Conservation (phyloP, 2,329 filamentous ascomycete genomes). For the Paracorniculantispora psalliotae region DNA sequence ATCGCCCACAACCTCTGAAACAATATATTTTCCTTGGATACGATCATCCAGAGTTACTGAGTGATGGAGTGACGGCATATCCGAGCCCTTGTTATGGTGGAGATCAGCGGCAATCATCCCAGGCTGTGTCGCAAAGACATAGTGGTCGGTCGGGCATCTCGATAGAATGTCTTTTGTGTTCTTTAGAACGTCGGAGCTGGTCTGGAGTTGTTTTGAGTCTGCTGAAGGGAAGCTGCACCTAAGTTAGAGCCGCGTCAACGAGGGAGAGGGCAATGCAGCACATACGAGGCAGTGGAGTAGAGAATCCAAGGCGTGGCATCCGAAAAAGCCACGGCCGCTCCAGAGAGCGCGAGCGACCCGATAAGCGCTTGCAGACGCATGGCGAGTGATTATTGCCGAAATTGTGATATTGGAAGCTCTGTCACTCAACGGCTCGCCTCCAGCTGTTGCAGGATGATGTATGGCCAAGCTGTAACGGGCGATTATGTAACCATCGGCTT, state of each 20-base stretch:
- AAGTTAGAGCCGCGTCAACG: not conserved
- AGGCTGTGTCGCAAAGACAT: constrained; percentile 74
- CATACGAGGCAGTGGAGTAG: constrained; percentile 79
- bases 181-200: constrained; percentile 38
- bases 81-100: constrained; percentile 40
- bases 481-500: constrained; percentile 10
- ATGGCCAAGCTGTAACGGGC: not conserved
- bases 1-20: constrained; percentile 55
- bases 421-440: not conserved
- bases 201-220: constrained; percentile 43
- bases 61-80: constrained; percentile 50
- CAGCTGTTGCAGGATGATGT: not conserved
- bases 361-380: constrained; percentile 54
- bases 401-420: constrained; percentile 5
- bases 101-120: constrained; percentile 69
- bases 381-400: constrained; percentile 22
- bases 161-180: constrained; percentile 50
- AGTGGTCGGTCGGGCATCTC: constrained; percentile 67
- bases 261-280: constrained; percentile 15
- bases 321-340: constrained; percentile 65
- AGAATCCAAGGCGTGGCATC: constrained; percentile 88
- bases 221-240: constrained; percentile 24
- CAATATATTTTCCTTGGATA: constrained; percentile 38
- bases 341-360: constrained; percentile 49
- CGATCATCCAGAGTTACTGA: constrained; percentile 30